Percentiles rank a stretch among this genome's conserved stretches.
These are phyloP conservation scores for Macadamia integrifolia DNA, from an alignment of 164 flowering plant species.

Conservation along the genomic window DNA sequence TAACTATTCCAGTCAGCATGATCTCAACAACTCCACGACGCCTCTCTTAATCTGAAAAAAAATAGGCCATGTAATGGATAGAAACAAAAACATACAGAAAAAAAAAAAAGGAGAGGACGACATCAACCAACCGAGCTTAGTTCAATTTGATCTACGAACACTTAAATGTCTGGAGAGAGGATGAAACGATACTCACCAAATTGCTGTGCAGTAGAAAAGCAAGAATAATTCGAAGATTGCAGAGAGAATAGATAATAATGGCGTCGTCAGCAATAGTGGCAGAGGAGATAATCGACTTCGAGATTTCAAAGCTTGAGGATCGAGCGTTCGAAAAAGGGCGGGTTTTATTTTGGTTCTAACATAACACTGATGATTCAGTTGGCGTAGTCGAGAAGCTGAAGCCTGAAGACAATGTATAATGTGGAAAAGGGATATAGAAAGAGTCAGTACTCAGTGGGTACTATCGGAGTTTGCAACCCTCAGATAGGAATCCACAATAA, in stretches of 20 bases:
- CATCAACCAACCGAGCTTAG: no score
- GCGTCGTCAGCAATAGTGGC: neutral
- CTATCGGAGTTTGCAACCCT: no score
- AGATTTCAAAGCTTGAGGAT: no score
- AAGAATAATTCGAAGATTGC: neutral
- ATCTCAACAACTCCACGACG: neutral
- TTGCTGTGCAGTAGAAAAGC: neutral
- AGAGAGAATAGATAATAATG: neutral
- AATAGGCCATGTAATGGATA: neutral
- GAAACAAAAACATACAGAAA: neutral
- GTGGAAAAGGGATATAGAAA: no score
- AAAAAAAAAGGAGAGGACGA: no score
- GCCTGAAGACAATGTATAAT: no score
- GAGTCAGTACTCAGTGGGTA: no score
- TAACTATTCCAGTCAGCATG: neutral
- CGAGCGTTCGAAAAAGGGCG: slow-evolving; percentile 12
- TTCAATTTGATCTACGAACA: neutral
- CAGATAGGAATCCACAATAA: no score
- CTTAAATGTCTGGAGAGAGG: neutral
- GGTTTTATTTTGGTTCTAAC: neutral
- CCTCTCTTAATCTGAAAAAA: neutral
- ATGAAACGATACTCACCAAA: neutral
- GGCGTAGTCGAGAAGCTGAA: slow-evolving; percentile 4
- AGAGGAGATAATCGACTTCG: neutral
- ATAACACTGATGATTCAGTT: neutral